Evolutionary conservation across 345 rosid genomes (phyloP), one percentile per base, ranked within the genome.

Genomic region (Streptanthus diversifolius): DNA sequence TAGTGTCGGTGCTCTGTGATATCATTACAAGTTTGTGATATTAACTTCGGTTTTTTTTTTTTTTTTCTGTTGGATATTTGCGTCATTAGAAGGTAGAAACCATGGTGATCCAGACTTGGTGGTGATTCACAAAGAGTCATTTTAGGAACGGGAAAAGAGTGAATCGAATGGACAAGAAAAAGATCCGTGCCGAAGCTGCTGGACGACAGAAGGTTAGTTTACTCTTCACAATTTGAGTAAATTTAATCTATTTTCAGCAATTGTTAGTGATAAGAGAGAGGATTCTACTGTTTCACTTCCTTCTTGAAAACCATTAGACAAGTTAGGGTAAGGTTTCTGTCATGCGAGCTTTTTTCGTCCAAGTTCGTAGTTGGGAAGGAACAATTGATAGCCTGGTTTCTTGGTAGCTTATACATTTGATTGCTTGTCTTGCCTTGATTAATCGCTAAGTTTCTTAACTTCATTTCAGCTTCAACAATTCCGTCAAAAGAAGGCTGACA

Each of bases 401-500:
- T 21, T 66, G 9, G 29, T 59, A 64, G 14, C 1, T 3, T 27
- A 51, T 32, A 15, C 15, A 43, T 41, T 65, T 35, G 53, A 43
- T 63, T 53, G 66, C 54, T 66, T 58, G 58, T 63, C 57, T 58
- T 68, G 70, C 47, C 21, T 56, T 56, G 22, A 0, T 30, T 30
- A 30, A 15, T 55, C 22, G 8, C 25, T 17, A 17, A 56, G 22
- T 55, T 76, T 69, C 8, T 48, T 63, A n/a, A 29, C 54, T 56
- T 63, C 33, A 39, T 70, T 63, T 73, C 88, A 95, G 99, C 90
- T 95, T 85, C 97, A 95, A 82, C 97, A 90, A 68, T 95, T 73
- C 81, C 96, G 99, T 64, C 95, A 91, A 79, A 95, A 87, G 85
- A 93, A 95, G 81, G 97, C 87, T 75, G 80, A 64, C 49, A 88